Evolutionary conservation across 2,329 filamentous ascomycete genomes (phyloP).

Genomic region (Alternaria triticina): DNA sequence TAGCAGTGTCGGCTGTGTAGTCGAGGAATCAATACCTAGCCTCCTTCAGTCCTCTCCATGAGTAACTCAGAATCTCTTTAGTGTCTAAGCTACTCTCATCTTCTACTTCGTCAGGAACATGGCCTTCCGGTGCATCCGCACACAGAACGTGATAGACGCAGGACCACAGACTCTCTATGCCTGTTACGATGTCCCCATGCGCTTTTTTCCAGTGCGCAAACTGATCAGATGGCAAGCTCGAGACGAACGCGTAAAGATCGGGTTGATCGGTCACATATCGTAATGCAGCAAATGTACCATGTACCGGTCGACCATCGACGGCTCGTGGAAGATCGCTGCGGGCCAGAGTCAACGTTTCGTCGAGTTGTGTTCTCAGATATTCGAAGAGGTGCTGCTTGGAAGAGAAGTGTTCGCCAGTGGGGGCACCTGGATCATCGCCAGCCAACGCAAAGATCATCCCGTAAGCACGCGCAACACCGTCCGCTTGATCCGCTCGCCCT

Average conservation of each 20-base stretch:
- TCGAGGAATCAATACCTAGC: conserved; percentile 67
- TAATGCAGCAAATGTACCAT: conserved; percentile 51
- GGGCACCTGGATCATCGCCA: conserved; percentile 1
- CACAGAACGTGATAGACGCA: conserved; percentile 81
- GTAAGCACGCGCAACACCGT: conserved; percentile 82
- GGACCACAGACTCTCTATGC: conserved; percentile 75
- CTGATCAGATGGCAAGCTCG: conserved; percentile 10
- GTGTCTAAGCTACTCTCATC: conserved; percentile 75
- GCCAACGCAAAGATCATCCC: conserved; percentile 70
- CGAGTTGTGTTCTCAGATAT: conserved; percentile 65
- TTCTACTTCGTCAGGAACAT: conserved; percentile 77
- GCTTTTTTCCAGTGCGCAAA: conserved; percentile 47
- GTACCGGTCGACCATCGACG: conserved; percentile 54
- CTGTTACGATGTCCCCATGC: conserved; percentile 63
- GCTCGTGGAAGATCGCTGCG: conserved; percentile 70
- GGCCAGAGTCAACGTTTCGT: conserved; percentile 68
- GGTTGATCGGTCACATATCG: conserved; percentile 59
- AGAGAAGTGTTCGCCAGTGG: conserved; percentile 18
- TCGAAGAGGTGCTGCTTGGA: conserved; percentile 60
- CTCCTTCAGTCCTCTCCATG: conserved; percentile 93
- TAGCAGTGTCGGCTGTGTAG: neutral
- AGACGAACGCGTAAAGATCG: conserved; percentile 34
- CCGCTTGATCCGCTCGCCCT: conserved; percentile 87
- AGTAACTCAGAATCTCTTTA: conserved; percentile 92
- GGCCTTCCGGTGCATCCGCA: conserved; percentile 92